Conservation (phyloP, 352 stramenopile species). For the Globisporangium barbulae region DNA sequence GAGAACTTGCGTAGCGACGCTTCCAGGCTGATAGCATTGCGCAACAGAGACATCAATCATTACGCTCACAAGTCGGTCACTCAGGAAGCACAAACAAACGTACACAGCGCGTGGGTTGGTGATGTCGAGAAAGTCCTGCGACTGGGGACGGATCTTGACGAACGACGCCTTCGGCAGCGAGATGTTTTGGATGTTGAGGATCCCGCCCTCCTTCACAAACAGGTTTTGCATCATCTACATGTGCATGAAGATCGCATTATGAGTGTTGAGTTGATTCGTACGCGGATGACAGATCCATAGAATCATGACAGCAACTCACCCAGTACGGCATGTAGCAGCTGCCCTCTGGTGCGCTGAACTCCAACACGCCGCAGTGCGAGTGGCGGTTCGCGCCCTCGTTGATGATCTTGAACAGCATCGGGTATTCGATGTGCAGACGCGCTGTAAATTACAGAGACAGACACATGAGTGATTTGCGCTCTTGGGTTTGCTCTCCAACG, state of each 20-base stretch:
- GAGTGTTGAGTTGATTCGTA: not conserved
- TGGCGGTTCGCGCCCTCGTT: slow-evolving; percentile 84
- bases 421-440: slow-evolving; percentile 96
- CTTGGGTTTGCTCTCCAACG: not conserved
- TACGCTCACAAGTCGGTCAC: not conserved
- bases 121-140: slow-evolving; percentile 98
- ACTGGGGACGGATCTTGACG: slow-evolving; percentile 98
- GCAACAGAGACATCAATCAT: not conserved
- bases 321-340: slow-evolving; percentile 99
- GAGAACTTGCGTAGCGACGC: slow-evolving; percentile 89
- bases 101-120: slow-evolving; percentile 97
- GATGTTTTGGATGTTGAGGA: slow-evolving; percentile 96
- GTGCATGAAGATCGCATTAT: not conserved
- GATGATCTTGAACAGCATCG: slow-evolving; percentile 98
- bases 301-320: slow-evolving; percentile 35
- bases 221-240: slow-evolving; percentile 99
- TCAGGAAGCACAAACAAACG: slow-evolving; percentile 16
- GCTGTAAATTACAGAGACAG: slow-evolving; percentile 31
- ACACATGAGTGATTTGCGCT: not conserved
- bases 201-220: slow-evolving; percentile 90
- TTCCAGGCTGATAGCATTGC: slow-evolving; percentile 43
- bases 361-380: slow-evolving; percentile 97
- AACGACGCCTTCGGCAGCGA: slow-evolving; percentile 96
- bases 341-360: slow-evolving; percentile 98
- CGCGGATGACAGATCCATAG: not conserved